Evolutionary conservation across 768 basidiomycete species (phyloP), one percentile per base, ranked within the genome.

Genomic region (Psilocybe sp.): DNA sequence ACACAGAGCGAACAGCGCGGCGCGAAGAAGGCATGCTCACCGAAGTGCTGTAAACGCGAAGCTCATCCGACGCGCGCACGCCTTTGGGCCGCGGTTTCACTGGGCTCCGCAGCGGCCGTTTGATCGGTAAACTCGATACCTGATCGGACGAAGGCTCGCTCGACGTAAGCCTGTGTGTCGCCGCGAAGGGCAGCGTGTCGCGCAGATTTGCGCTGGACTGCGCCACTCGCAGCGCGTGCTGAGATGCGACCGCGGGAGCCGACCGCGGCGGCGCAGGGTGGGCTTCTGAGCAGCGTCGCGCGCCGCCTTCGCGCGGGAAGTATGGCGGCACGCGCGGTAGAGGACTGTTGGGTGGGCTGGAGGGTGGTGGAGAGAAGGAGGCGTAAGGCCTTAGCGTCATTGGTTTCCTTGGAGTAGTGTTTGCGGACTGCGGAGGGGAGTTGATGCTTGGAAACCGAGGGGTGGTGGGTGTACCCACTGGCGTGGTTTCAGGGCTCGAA

Each of bases 381-480:
- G 59, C 51, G 43, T 60, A 55, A 43, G 59, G 56, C 20, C 64
- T 63, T 34, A 60, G 60, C 39, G 53, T 41, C 41, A 23, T 48
- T n/a, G 46, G 38, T 51, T 55, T 61, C 52, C 53, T 40, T 41
- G 60, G 50, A 18, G 63, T 60, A 49, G 46, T 4, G 40, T 58
- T 42, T 49, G 51, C 59, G 34, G 55, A 52, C 52, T 57, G 59
- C 36, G 54, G 57, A 36, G 51, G 59, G 37, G 59, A 59, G 53
- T 46, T 55, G 20, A 52, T 40, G 28, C 47, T 42, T 34, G 53
- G 51, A 40, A 55, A 53, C 19, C 59, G 61, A 36, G 70, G 63
- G 6, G 71, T 69, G 2, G 70, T 73, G 14, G 77, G 75, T 32
- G 74, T 77, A 44, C 68, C 61, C 11, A 73, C 54, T 2, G 75